Evolutionary conservation across 768 basidiomycete genomes (phyloP), one percentile per base, ranked within the genome.

Genomic region (Paxillus rubicundulus): DNA sequence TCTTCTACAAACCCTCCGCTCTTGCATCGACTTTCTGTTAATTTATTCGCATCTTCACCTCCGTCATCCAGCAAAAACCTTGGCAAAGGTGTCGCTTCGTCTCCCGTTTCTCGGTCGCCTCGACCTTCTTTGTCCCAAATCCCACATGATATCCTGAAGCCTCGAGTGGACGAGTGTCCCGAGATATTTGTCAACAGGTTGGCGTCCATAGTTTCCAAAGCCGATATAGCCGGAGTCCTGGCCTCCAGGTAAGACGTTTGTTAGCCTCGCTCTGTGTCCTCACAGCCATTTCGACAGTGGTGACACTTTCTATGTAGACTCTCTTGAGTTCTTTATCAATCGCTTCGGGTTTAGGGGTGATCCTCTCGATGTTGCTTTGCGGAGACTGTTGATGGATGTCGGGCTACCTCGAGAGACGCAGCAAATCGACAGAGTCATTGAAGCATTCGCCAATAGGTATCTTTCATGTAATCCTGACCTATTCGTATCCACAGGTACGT

Each of bases 401-500:
- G 84, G 89, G 36, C 79, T 99, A 24, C 97, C 97, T 3, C 80
- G 86, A 50, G 97, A 99, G 75, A 98, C 97, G 2, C 97, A 99
- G 67, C 96, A 98, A 70, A 99, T 99, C 53, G 97, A 99, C 70
- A 81, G 97, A 52, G 92, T 98, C 44, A 92, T 99, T 62, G 94
- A 98, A 71, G 90, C 92, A 0, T 99, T 99, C 70, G 90, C 96
- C 5, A 77, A 75, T 40, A 82, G 89, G 54, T 99, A 97, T 70
- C 72, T 84, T 53, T 74, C 80, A 43, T 93, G 92, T 67, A 96
- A 98, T 65, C 86, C 87, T 45, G 80, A 75, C 37, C 67, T 98
- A 38, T 98, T 95, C 63, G 73, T 74, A 12, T 84, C 86, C 16
- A 80, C 88, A 63, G 94, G 92, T 89, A 61, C 53, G 77, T 55